Conservation (phyloP, 2,329 filamentous ascomycete species). For the Botrytis cinerea region DNA sequence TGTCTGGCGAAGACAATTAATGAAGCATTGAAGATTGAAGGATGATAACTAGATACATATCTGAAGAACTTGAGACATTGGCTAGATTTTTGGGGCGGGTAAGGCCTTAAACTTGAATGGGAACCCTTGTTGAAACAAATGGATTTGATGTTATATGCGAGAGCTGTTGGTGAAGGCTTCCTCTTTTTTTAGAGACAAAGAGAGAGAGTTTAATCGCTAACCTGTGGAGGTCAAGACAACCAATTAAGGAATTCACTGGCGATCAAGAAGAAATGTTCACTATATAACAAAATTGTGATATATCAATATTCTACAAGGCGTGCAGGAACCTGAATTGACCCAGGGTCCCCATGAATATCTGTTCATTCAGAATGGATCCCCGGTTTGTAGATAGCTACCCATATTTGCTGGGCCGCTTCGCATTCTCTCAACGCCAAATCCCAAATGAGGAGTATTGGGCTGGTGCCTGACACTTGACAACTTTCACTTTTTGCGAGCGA, state of each 20-base stretch:
- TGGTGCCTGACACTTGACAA: background rate
- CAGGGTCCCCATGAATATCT: background rate
- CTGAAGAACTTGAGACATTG: background rate
- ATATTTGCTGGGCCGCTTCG: background rate
- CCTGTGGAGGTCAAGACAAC: too few species aligned
- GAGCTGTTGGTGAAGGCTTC: too few species aligned
- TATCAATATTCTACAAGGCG: too few species aligned
- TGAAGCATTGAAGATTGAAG: background rate
- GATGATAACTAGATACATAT: background rate
- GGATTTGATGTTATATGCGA: too few species aligned
- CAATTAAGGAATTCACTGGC: background rate
- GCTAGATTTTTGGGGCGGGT: background rate
- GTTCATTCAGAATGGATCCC: background rate
- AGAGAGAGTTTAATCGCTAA: too few species aligned
- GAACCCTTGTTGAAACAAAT: too few species aligned
- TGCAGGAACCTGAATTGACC: background rate
- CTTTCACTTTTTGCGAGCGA: background rate
- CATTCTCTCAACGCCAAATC: background rate
- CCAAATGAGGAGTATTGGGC: background rate
- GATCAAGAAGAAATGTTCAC: background rate
- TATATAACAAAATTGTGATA: background rate
- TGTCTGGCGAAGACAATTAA: too few species aligned
- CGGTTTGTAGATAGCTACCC: background rate
- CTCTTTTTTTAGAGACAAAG: too few species aligned
- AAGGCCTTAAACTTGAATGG: background rate